Base-by-base conservation (phyloP, 495 filamentous ascomycete species). In the Tuber melanosporum region DNA sequence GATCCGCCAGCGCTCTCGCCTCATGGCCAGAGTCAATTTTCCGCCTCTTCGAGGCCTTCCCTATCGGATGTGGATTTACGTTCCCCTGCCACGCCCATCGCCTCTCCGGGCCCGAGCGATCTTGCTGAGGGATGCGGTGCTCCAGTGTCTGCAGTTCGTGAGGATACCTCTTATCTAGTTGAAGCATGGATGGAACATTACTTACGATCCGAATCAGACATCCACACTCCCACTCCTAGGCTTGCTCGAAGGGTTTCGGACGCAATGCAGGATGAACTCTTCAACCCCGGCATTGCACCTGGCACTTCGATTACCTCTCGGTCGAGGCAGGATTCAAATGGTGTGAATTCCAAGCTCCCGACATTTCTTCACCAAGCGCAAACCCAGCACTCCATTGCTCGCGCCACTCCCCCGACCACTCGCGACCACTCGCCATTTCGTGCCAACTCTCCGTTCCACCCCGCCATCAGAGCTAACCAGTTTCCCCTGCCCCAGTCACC, bases 201-300 rank as follows among this genome's bases (percentile, higher is more conserved):
- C 87, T 90, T 91, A 91, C 89, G 82, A 26, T 74, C 45, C 73
- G 47, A 77, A 73, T 79, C 81, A 82, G 84, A 88, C 85, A 87
- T 86, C 79, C 83, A 84, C 73, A 84, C 86, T 45, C 85, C 85
- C 62, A 70, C 93, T 52, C 92, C 94, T 8, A 96, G 95, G 84
- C 87, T 97, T 77, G 90, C 92, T 73, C 89, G 94, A 71, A 96
- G 94, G 12, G 91, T 94, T 83, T 94, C 93, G 14, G 94, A 97
- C 82, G 88, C 92, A 44, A 94, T 92, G 81, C 87, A 90, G 81
- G 94, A 97, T 83, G 93, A 95, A 81, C 88, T 97, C 1, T 97
- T 91, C 88, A 93, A 91, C 78, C 91, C 80, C 14, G 70, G 78
- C 44, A 74, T 82, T 20, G 81, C 80, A 1, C 80, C 81, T 41